Evolutionary conservation across 768 basidiomycete species (phyloP), one percentile per base, ranked within the genome.

Genomic region (Dictyophora rubrovolvata): DNA sequence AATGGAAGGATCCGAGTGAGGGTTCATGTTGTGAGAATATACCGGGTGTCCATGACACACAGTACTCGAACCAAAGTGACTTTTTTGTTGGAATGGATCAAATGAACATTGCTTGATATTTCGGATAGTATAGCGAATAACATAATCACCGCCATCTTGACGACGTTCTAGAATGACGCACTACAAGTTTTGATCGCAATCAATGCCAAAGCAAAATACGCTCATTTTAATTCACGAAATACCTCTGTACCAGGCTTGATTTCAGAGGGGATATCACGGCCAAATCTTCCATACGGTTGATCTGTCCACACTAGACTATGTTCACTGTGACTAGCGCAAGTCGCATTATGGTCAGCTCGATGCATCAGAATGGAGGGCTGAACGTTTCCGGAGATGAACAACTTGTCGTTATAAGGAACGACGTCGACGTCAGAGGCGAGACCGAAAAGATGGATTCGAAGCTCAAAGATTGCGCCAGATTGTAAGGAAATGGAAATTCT

Each of bases 81-180:
- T 12, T 14, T 2, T 12, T 4, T 42, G 42, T 42, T n/a, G 42
- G n/a, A 42, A 42, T 4, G 42, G 42, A 42, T 42, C 42, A 42
- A 28, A 28, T 3, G 28, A 28, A 28, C 28, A 28, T 28, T 42
- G 42, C n/a, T n/a, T 42, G 42, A 42, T 42, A 42, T 57, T 57
- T n/a, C 56, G 56, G 7, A 57, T n/a, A 36, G 56, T 57, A 48
- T 48, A 57, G 48, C 56, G 56, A 17, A 57, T 42, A 23, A 57
- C 47, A 36, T 57, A 57, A 48, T 57, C 56, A n/a, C 49, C 56
- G 48, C 56, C 47, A 28, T 48, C 56, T 18, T 57, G 56, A 21
- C 49, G 9, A 20, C 46, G 14, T 8, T 21, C 21, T 17, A 57
- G 42, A 36, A 57, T 48, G 33, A 57, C 56, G 18, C 28, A 16